These are phyloP conservation scores for Stentor roeselii DNA, from an alignment of 73 alveolate genomes.

Conservation along the genomic window DNA sequence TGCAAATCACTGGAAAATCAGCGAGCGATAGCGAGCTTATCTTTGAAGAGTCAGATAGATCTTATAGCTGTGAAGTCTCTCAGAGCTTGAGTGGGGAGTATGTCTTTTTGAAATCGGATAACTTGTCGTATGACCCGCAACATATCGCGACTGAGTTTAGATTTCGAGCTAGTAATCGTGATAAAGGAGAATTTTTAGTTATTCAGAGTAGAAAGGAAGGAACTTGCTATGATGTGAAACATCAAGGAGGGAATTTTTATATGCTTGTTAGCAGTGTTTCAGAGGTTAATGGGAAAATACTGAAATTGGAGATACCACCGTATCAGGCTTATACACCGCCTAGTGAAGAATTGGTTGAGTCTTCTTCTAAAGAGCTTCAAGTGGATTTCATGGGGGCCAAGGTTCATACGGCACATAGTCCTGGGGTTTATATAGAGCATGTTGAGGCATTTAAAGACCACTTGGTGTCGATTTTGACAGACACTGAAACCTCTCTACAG, in stretches of 20 bases:
- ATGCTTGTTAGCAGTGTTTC: neutral
- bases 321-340: neutral
- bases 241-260: conserved; percentile 8
- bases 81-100: neutral
- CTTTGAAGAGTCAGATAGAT: neutral
- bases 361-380: neutral
- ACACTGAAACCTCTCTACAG: conserved; percentile 14
- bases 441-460: conserved; percentile 9
- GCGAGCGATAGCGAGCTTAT: neutral
- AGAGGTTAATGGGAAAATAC: neutral
- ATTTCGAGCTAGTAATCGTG: conserved; percentile 13
- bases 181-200: neutral
- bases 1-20: neutral
- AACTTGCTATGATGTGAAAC: neutral
- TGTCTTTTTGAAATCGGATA: neutral
- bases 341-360: neutral
- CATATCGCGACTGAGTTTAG: neutral
- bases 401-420: conserved; percentile 17
- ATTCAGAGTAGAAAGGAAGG: conserved; percentile 24
- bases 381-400: neutral
- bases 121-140: neutral
- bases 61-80: neutral
- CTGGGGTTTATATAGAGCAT: conserved; percentile 2
- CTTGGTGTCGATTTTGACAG: neutral
- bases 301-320: conserved; percentile 17